Percentiles rank a stretch among this genome's conserved stretches.
Conservation (phyloP, 768 basidiomycete genomes). For the Leccinum pellstonianum region DNA sequence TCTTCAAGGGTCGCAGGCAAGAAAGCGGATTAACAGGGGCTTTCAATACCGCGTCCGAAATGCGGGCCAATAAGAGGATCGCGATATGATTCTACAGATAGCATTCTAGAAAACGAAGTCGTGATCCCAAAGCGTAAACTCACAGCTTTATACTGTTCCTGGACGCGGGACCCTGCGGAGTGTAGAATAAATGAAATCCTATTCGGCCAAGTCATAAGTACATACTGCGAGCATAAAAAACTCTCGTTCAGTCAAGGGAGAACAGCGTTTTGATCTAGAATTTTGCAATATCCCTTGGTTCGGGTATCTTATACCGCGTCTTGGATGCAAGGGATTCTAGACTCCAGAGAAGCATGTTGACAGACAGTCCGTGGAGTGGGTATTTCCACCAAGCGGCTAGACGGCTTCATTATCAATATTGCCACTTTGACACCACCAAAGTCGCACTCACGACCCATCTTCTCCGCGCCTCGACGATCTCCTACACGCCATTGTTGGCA, state of each 20-base stretch:
- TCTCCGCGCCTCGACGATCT: constrained; percentile 11
- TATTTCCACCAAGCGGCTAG: constrained; percentile 4
- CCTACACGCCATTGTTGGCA: constrained; percentile 1
- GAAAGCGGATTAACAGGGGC: constrained; percentile 4
- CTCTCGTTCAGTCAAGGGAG: background rate
- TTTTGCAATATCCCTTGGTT: background rate
- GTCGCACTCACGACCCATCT: background rate
- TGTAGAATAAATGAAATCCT: constrained; percentile 3
- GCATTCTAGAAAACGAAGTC: constrained; percentile 13
- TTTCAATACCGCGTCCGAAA: constrained; percentile 14
- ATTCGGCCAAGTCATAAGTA: background rate
- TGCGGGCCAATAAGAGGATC: constrained; percentile 16
- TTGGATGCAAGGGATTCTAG: background rate
- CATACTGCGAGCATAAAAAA: background rate
- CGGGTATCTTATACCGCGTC: background rate
- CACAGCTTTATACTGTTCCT: constrained; percentile 14
- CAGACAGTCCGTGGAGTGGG: constrained; percentile 15
- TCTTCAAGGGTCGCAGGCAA: constrained; percentile 2
- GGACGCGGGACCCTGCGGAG: constrained; percentile 15
- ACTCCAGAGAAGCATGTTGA: background rate
- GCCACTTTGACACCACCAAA: background rate
- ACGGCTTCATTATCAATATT: background rate
- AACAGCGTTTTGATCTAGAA: background rate
- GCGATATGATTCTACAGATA: constrained; percentile 16
- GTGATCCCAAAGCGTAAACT: constrained; percentile 3